Evolutionary conservation across 495 filamentous ascomycete genomes (phyloP).

Genomic region (Tetracladium marchalianum): DNA sequence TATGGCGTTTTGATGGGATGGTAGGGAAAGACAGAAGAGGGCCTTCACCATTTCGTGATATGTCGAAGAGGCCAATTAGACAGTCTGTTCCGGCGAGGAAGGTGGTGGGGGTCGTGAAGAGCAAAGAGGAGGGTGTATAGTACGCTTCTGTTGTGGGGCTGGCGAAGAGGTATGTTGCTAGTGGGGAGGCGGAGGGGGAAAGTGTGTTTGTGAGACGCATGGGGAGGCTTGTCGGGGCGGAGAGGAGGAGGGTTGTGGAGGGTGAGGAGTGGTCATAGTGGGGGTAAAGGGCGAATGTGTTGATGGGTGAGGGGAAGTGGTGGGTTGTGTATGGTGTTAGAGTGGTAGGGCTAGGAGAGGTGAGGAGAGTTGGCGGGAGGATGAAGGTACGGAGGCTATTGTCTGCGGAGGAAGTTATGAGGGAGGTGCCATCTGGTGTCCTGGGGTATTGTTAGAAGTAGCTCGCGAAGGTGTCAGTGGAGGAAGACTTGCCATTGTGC

Average conservation of each 20-base stretch:
- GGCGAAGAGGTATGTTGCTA: constrained; percentile 59
- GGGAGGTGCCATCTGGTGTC: constrained; percentile 73
- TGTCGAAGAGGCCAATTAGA: constrained; percentile 69
- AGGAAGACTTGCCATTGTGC: constrained; percentile 41
- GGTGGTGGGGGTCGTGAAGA: constrained; percentile 52
- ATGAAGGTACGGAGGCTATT: constrained; percentile 62
- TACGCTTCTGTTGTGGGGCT: constrained; percentile 69
- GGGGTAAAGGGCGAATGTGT: constrained; percentile 62
- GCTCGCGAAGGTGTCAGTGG: neutral
- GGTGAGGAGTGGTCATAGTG: constrained; percentile 57
- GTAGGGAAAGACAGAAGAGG: constrained; percentile 58
- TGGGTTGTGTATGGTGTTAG: constrained; percentile 54
- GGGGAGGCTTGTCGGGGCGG: constrained; percentile 58
- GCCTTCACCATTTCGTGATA: constrained; percentile 51
- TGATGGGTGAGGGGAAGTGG: constrained; percentile 56
- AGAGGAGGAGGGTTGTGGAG: constrained; percentile 57
- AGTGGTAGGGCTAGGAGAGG: constrained; percentile 34
- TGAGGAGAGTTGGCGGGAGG: constrained; percentile 61
- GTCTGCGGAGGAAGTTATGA: constrained; percentile 65
- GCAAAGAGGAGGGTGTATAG: constrained; percentile 62
- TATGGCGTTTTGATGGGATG: constrained; percentile 63
- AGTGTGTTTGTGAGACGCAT: constrained; percentile 51
- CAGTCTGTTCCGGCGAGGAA: constrained; percentile 68
- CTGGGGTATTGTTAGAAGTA: constrained; percentile 23
- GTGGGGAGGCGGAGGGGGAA: constrained; percentile 29